Evolutionary conservation across 164 flowering plant genomes (phyloP), one percentile per base, ranked within the genome.

Genomic region (Paratinospora sagittata): DNA sequence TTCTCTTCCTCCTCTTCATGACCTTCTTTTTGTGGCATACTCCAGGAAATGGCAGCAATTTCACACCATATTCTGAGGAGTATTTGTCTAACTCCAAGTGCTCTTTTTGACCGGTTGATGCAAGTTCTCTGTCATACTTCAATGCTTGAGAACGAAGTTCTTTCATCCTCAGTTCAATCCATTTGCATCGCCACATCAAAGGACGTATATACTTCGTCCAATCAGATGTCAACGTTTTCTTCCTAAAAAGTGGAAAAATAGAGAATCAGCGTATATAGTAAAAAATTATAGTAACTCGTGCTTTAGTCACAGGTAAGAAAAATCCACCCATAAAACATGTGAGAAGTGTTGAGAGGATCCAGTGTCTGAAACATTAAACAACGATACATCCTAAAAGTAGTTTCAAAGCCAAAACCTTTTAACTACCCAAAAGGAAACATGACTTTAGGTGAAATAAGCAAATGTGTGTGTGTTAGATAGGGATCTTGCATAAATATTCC

Each of bases 201-300:
- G 97, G 97, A 8, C 79, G 83, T 70, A 89, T 84, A 67, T 84
- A 90, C 69, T 68, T 86, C 82, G 88, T 89, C 99, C 99, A 95
- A 72, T 95, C 94, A 76, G 70, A 77, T 3, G 97, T 87, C 84
- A 92, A 43, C 75, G 79, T 87, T 82, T 85, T 92, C 84, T 91
- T 92, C 85, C 99, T 95, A 79, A 58, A 76, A 65, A 68, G 52
- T 52, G 12, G 17, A 13, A 45, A 7, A 17, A 27, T 55, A 55
- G 24, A 55, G 60, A 55, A 55, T 55, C 6, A 55, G 8, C 14
- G 61, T n/a, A 23, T 23, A 55, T 43, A 55, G 2, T 55, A 23
- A 55, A 55, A 55, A 8, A 0, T 55, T 19, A 16, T 21, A 55
- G 21, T 6, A 55, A 3, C 24, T 55, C 21, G 24, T 21, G 61